Evolutionary conservation across 768 basidiomycete genomes (phyloP), one percentile per base, ranked within the genome.

Genomic region (Favolaschia claudopus): DNA sequence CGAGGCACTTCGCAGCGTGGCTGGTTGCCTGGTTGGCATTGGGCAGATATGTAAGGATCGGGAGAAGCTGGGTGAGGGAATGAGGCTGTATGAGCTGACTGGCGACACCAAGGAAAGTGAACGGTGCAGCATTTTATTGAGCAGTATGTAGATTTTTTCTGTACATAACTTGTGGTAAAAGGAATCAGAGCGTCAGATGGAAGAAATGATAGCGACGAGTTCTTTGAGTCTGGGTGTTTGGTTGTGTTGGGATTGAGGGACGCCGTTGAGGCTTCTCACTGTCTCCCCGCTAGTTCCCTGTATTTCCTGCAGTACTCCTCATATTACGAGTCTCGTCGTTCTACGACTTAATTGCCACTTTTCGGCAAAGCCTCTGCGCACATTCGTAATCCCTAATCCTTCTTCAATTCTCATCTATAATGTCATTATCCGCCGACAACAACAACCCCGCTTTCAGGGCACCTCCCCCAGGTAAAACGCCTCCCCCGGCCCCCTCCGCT

Each of bases 381-480:
- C 73, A 72, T 74, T 76, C 77, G 75, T 93, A 93, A 93, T 93
- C 85, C 84, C 82, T 93, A 93, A 92, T 92, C 85, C 76, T 83
- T 84, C 76, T 75, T 79, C 79, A 76, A 79, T 78, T 78, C 75
- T 77, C 82, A 72, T 76, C 78, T 90, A 89, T 89, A 91, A 94
- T 94, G 92, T 93, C 92, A 82, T 87, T 93, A 85, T 92, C 92
- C 74, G 85, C 84, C 74, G 90, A 92, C 86, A 89, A 85, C 83
- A 86, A 84, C 79, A 82, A 82, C 80, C 83, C 90, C 79, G 92
- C 89, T 85, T 84, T 89, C 68, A 88, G 91, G 82, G 86, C 84
- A 73, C 82, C 90, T 64, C 75, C 81, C 58, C 89, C 91, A 70
- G 93, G 93, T 62, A 95, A 94, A 78, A 95, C 92, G 2, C 92